A percentile compares a stretch with the other conserved stretches of the same genome.
phyloP scores from a whole-genome alignment of 2,329 filamentous ascomycete genomes.

The Xylaria sp. region DNA sequence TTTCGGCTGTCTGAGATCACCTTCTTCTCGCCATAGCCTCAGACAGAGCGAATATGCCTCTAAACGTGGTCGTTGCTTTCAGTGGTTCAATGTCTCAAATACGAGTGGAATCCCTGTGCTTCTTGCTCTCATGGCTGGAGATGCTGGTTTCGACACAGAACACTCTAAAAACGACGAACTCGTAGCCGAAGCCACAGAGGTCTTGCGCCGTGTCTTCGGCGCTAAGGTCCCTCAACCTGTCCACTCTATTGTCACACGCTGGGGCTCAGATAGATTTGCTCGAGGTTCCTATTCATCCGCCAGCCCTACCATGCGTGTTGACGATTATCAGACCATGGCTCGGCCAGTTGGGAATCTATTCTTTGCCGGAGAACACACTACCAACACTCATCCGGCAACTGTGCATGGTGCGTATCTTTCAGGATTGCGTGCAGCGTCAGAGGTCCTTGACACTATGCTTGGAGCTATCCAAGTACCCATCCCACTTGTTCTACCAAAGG shows the following conservation, averaged over 20 bases:
- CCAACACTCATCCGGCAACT: slow-evolving; percentile 93
- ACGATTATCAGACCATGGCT: slow-evolving; percentile 95
- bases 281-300: slow-evolving; percentile 96
- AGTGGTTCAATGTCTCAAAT: slow-evolving; percentile 96
- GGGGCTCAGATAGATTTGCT: slow-evolving; percentile 92
- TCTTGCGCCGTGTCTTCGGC: slow-evolving; percentile 82
- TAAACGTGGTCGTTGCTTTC: slow-evolving; percentile 90
- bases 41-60: slow-evolving; percentile 81
- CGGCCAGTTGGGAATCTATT: slow-evolving; percentile 85
- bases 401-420: slow-evolving; percentile 97
- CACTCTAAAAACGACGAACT: slow-evolving; percentile 78
- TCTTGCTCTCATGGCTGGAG: slow-evolving; percentile 94
- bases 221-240: slow-evolving; percentile 77
- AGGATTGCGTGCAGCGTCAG: slow-evolving; percentile 87
- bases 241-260: slow-evolving; percentile 90
- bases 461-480: slow-evolving; percentile 82
- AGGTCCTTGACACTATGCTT: slow-evolving; percentile 82
- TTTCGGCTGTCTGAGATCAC: slow-evolving; percentile 87
- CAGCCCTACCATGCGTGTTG: slow-evolving; percentile 80
- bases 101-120: slow-evolving; percentile 89
- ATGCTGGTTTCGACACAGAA: slow-evolving; percentile 91
- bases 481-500: slow-evolving; percentile 77
- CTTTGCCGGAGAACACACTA: slow-evolving; percentile 97
- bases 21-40: slow-evolving; percentile 75
- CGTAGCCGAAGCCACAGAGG: slow-evolving; percentile 80